Evolutionary conservation across 257 asterid genomes (phyloP).

Genomic region (Scutellaria baicalensis): DNA sequence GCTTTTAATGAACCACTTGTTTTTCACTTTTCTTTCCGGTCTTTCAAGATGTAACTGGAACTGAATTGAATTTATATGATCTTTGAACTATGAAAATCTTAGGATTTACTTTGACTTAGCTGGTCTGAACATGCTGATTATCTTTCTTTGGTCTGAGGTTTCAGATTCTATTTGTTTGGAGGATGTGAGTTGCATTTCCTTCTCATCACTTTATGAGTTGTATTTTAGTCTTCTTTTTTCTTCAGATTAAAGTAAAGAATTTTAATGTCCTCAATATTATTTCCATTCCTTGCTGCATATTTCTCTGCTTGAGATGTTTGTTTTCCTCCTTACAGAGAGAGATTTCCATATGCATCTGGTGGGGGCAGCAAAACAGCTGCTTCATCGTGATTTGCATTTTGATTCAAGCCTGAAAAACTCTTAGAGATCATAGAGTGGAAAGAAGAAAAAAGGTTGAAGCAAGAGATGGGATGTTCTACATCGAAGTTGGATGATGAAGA

Average conservation of each 20-base stretch:
- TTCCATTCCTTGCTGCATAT: neutral
- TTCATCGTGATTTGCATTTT: constrained; percentile 28
- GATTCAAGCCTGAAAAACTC: constrained; percentile 49
- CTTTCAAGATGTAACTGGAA: constrained; percentile 13
- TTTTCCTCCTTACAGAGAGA: constrained; percentile 18
- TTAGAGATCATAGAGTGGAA: constrained; percentile 6
- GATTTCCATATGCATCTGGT: constrained; percentile 45
- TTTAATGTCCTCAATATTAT: neutral
- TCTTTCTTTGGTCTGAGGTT: neutral
- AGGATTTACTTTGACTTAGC: neutral
- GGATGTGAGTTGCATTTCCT: neutral
- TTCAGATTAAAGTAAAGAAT: constrained; percentile 35
- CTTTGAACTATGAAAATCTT: neutral
- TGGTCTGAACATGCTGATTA: neutral
- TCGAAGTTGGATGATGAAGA: constrained; percentile 95
- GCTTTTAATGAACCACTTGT: constrained; percentile 14
- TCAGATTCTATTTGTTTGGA: neutral
- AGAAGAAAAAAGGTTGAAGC: neutral
- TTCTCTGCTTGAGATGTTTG: constrained; percentile 13
- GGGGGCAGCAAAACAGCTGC: constrained; percentile 28
- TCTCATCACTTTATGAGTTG: neutral
- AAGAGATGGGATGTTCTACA: constrained; percentile 88
- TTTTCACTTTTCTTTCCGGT: constrained; percentile 18
- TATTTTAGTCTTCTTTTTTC: constrained; percentile 10
- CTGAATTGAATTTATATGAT: neutral